These are phyloP conservation scores for Acer negundo DNA, from an alignment of 345 rosid species.

Conservation along the genomic window DNA sequence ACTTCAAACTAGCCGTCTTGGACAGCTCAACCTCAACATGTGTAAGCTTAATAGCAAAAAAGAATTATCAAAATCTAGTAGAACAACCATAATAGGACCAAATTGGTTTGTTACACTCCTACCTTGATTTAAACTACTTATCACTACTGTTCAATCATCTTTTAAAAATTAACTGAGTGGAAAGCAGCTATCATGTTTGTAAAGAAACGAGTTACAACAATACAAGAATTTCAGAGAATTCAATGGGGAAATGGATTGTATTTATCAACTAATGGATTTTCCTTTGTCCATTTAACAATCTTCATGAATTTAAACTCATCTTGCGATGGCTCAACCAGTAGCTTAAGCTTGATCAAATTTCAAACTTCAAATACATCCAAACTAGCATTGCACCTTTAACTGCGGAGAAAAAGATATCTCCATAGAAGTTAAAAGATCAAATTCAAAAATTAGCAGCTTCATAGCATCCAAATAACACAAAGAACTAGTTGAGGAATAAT, in stretches of 20 bases:
- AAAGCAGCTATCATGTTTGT: background rate
- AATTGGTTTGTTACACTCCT: background rate
- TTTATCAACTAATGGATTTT: background rate
- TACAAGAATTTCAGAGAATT: background rate
- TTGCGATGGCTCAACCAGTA: background rate
- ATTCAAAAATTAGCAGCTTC: conserved; percentile 7
- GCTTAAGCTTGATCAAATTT: conserved; percentile 1
- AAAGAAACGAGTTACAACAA: background rate
- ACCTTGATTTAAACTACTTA: background rate
- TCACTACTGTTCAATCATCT: background rate
- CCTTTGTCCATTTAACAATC: background rate
- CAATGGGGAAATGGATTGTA: background rate
- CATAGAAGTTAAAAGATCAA: background rate
- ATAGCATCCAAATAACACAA: background rate
- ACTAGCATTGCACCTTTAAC: background rate
- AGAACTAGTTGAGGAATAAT: background rate
- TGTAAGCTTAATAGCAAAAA: background rate
- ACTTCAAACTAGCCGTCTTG: background rate
- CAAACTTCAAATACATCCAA: background rate
- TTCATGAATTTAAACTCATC: background rate
- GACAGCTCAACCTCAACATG: background rate
- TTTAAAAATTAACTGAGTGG: background rate
- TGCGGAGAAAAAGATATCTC: background rate
- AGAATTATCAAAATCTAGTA: background rate
- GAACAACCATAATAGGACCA: background rate